A percentile compares a stretch with the other conserved stretches of the same genome.
Conservation (phyloP, 169 alveolate genomes). For the Eimeria maxima region DNA sequence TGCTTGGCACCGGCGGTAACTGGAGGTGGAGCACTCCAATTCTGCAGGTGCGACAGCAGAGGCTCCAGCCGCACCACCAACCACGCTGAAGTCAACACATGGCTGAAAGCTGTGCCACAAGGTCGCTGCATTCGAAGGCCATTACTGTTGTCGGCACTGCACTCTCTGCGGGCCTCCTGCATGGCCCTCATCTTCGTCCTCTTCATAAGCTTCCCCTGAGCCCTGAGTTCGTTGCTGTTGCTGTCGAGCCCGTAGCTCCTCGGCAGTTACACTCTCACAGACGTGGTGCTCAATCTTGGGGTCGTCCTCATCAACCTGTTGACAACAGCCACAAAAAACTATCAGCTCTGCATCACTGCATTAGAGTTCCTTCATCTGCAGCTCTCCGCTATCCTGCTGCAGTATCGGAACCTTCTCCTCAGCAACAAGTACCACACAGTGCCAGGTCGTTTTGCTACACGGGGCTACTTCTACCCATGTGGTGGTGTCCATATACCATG, state of each 20-base stretch:
- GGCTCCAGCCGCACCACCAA: conserved; percentile 10
- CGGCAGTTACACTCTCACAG: conserved; percentile 76
- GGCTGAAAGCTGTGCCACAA: background rate
- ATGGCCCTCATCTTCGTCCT: conserved; percentile 83
- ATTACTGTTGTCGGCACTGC: conserved; percentile 82
- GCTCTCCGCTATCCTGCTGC: background rate
- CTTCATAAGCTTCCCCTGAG: conserved; percentile 83
- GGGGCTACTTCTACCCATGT: background rate
- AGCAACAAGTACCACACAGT: background rate
- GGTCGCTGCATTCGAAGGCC: conserved; percentile 11
- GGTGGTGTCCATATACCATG: conserved; percentile 17
- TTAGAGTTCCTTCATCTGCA: background rate
- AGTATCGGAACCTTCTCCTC: background rate
- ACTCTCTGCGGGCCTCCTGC: conserved; percentile 80
- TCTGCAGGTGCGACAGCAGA: background rate
- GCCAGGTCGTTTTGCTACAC: background rate
- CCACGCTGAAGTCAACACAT: background rate
- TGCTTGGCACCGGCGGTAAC: conserved; percentile 37
- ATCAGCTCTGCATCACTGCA: background rate
- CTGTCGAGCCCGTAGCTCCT: conserved; percentile 80
- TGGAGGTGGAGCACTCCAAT: conserved; percentile 4
- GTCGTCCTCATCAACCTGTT: conserved; percentile 77
- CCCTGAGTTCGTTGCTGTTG: conserved; percentile 80
- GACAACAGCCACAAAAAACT: background rate
- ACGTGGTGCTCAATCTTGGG: conserved; percentile 78